Percentiles rank a stretch among this genome's conserved stretches.
phyloP scores from a whole-genome alignment of 345 rosid species.

The Salix purpurea region DNA sequence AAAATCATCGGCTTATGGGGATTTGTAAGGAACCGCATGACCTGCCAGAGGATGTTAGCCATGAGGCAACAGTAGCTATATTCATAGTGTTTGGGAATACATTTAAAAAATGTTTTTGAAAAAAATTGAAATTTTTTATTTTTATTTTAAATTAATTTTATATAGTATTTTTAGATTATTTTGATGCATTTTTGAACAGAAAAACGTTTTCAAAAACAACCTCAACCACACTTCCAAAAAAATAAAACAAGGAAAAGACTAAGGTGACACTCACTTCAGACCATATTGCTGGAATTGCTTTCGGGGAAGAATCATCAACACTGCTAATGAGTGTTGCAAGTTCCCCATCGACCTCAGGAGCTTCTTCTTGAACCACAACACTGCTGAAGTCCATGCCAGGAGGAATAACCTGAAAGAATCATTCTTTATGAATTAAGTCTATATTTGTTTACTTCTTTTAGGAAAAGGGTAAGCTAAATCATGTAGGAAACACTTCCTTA shows the following conservation, averaged over 20 bases:
- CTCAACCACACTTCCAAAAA: no score
- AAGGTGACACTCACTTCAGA: slow-evolving; percentile 59
- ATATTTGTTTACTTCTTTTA: not conserved
- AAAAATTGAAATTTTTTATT: no score
- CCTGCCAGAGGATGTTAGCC: slow-evolving; percentile 33
- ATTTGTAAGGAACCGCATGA: slow-evolving; percentile 87
- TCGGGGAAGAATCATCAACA: slow-evolving; percentile 81
- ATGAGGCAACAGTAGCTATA: not conserved
- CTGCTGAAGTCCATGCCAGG: slow-evolving; percentile 99
- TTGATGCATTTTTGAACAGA: no score
- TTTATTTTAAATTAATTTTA: no score
- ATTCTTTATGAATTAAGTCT: not conserved
- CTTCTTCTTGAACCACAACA: slow-evolving; percentile 86
- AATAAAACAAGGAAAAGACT: no score
- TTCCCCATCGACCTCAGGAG: slow-evolving; percentile 75
- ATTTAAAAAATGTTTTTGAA: no score
- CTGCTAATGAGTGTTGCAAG: slow-evolving; percentile 49
- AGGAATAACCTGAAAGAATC: slow-evolving; percentile 69
- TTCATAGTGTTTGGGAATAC: not conserved
- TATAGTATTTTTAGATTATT: no score
- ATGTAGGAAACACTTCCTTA: slow-evolving; percentile 22
- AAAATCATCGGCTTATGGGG: slow-evolving; percentile 95
- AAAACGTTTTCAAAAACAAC: no score
- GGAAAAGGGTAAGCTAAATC: not conserved
- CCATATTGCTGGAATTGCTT: slow-evolving; percentile 83